These are phyloP conservation scores for Yarrowia keelungensis DNA, from an alignment of 805 yeast species.

Conservation along the genomic window DNA sequence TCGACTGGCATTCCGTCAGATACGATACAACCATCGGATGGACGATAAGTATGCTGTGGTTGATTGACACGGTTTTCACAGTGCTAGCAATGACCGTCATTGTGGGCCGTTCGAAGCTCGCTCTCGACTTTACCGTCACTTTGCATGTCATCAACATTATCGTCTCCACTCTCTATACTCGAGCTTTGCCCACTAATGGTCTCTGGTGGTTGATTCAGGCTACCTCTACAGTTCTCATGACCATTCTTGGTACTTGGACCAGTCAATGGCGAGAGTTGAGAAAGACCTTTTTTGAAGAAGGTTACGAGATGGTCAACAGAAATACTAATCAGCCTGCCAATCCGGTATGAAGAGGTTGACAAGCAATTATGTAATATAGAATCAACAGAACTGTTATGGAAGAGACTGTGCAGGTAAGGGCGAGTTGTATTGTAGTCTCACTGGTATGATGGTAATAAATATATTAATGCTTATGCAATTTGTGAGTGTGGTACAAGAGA, in stretches of 20 bases:
- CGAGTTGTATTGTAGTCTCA: too few relatives aligned
- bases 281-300: conserved; percentile 81
- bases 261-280: conserved; percentile 91
- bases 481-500: neutral
- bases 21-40: conserved; percentile 82
- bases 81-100: conserved; percentile 84
- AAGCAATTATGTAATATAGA: conserved; percentile 1
- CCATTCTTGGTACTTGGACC: conserved; percentile 84
- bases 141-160: conserved; percentile 80
- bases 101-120: conserved; percentile 91
- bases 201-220: conserved; percentile 88
- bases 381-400: too few relatives aligned
- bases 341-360: neutral
- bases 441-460: neutral
- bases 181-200: conserved; percentile 69
- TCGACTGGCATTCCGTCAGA: conserved; percentile 79
- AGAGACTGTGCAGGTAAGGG: too few relatives aligned
- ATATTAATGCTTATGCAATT: conserved; percentile 5
- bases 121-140: conserved; percentile 97
- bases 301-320: conserved; percentile 42
- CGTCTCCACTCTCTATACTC: conserved; percentile 70
- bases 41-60: conserved; percentile 76
- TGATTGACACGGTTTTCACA: conserved; percentile 79
- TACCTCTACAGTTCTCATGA: conserved; percentile 69
- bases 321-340: conserved; percentile 3